Evolutionary conservation across 345 rosid genomes (phyloP), one percentile per base, ranked within the genome.

Genomic region (Camelina hispida): DNA sequence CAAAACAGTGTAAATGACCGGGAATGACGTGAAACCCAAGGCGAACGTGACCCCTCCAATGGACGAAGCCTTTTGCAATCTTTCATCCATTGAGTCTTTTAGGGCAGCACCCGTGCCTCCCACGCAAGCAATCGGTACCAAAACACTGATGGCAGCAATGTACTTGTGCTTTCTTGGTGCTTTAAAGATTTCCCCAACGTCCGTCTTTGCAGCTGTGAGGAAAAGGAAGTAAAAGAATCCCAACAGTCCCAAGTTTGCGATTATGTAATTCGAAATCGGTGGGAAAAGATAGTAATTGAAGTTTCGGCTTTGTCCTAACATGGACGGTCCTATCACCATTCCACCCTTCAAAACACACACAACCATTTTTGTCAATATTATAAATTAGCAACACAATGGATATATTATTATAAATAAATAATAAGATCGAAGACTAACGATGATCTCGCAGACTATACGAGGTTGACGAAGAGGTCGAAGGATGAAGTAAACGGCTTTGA

Each of bases 391-490:
- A 28, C 9, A 2, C 40, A 35, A 17, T n/a, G 13, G 17, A 16
- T 34, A 10, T n/a, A n/a, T n/a, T n/a, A n/a, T n/a, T n/a, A n/a
- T n/a, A n/a, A n/a, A n/a, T n/a, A 23, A 32, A 22, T 23, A 52
- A 20, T 23, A 52, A 32, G 63, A 50, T 11, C 0, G 46, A n/a
- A 44, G 55, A 82, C 93, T 81, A 40, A 89, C 98, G 8, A 93
- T 59, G 58, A 91, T 83, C 70, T 93, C 93, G 23, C 87, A 78
- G 72, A 91, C 84, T 40, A 91, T 53, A 18, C 83, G 82, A n/a
- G 97, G 96, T 76, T 89, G 97, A 40, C 77, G 82, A 43, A 89
- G 80, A 52, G 97, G 96, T 55, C 81, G 84, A 78, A 93, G 93
- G 74, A 89, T 72, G 55, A 79, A 70, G n/a, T 86, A 84, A 63